A percentile compares a stretch with the other conserved stretches of the same genome.
phyloP scores from a whole-genome alignment of 805 yeast species.

The Nakazawaea anatomiae region DNA sequence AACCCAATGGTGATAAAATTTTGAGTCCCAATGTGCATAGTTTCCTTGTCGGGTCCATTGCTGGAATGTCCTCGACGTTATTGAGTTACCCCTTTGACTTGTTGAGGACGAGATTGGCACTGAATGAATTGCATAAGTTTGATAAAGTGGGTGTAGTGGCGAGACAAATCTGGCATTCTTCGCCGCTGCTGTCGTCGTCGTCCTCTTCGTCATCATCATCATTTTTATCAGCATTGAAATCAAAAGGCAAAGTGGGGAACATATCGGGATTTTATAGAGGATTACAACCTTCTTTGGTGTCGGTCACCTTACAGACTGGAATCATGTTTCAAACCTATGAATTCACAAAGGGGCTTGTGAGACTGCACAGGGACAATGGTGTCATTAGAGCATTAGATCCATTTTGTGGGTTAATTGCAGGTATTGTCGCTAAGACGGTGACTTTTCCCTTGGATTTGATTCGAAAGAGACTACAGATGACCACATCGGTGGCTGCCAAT shows the following conservation, averaged over 20 bases:
- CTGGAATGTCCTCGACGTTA: slow-evolving; percentile 72
- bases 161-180: slow-evolving; percentile 19
- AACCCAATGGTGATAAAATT: slow-evolving; percentile 11
- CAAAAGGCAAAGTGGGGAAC: slow-evolving; percentile 24
- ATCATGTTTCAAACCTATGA: slow-evolving; percentile 70
- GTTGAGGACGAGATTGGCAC: slow-evolving; percentile 81
- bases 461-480: slow-evolving; percentile 71
- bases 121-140: slow-evolving; percentile 37
- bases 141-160: slow-evolving; percentile 29
- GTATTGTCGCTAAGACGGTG: slow-evolving; percentile 61
- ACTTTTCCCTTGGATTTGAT: slow-evolving; percentile 86
- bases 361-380: slow-evolving; percentile 12
- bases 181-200: not conserved
- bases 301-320: slow-evolving; percentile 70
- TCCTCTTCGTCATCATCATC: not conserved
- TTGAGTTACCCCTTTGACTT: slow-evolving; percentile 86
- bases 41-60: slow-evolving; percentile 60
- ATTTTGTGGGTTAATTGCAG: slow-evolving; percentile 69
- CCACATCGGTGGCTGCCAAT: slow-evolving; percentile 11
- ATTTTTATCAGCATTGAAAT: too few species aligned
- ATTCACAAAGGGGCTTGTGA: slow-evolving; percentile 31
- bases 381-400: slow-evolving; percentile 40
- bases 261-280: slow-evolving; percentile 45
- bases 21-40: slow-evolving; percentile 37
- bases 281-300: slow-evolving; percentile 43